Conservation (phyloP, 108 stramenopile genomes). For the Cyclotella baltica region DNA sequence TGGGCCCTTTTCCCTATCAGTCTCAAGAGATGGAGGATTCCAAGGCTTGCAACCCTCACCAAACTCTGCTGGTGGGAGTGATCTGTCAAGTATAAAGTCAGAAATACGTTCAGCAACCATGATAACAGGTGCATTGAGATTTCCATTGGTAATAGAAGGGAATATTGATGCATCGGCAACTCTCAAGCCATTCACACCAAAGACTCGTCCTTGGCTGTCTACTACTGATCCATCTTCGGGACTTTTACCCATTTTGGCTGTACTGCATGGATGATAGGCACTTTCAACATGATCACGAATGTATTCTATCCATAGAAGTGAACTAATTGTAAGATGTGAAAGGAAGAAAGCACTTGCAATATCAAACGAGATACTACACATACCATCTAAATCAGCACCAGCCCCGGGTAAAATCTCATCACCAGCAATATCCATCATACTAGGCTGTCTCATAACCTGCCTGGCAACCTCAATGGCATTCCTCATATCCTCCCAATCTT, state of each 20-base stretch:
- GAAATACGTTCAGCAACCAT: constrained; percentile 33
- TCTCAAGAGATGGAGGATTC: constrained; percentile 16
- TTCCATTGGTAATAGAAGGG: constrained; percentile 29
- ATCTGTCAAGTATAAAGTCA: constrained; percentile 17
- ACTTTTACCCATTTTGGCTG: constrained; percentile 42
- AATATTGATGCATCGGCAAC: constrained; percentile 54
- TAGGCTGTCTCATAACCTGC: constrained; percentile 12
- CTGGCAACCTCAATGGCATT: constrained; percentile 2
- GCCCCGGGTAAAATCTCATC: constrained; percentile 20
- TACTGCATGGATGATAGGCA: constrained; percentile 35
- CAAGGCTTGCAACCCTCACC: constrained; percentile 3
- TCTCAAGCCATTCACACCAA: constrained; percentile 37
- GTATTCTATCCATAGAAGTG: constrained; percentile 23
- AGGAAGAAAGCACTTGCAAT: not conserved
- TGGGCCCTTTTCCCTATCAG: constrained; percentile 19
- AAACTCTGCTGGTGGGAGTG: constrained; percentile 7
- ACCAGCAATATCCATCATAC: constrained; percentile 7
- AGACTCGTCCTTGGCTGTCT: constrained; percentile 31
- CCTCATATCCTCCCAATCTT: constrained; percentile 26
- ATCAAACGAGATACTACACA: no score
- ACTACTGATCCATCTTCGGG: constrained; percentile 45
- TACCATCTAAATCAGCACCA: constrained; percentile 12
- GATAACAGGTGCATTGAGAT: constrained; percentile 36
- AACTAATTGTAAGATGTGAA: no score
- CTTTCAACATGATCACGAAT: constrained; percentile 31